A percentile compares a stretch with the other conserved stretches of the same genome.
phyloP scores from a whole-genome alignment of 495 filamentous ascomycete species.

The Neurospora sp. region DNA sequence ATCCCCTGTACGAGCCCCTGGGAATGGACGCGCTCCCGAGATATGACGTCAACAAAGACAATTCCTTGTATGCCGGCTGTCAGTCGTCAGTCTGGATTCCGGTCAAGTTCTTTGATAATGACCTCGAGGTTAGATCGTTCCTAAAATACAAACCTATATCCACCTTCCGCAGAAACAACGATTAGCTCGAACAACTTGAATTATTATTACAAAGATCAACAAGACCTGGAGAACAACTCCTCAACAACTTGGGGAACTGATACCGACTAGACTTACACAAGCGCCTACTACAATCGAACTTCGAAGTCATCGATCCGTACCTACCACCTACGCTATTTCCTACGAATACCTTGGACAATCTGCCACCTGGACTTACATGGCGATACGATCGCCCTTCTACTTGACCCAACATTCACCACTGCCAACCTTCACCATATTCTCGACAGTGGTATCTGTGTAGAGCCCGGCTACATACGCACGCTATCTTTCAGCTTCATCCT shows the following conservation, averaged over 20 bases:
- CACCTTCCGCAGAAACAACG: background rate
- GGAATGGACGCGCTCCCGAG: background rate
- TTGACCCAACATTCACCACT: background rate
- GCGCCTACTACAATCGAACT: background rate
- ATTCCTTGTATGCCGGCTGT: too few relatives aligned
- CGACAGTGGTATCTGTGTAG: background rate
- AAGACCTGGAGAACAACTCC: background rate
- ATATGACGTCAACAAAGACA: background rate
- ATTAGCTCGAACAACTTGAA: background rate
- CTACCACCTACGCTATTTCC: background rate
- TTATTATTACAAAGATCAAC: background rate
- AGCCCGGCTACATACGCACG: background rate
- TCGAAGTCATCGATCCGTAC: background rate
- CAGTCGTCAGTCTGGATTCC: background rate
- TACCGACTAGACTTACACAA: background rate
- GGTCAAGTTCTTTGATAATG: background rate
- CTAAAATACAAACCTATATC: background rate
- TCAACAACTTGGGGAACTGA: background rate
- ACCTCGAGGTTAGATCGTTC: background rate
- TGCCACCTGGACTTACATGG: background rate
- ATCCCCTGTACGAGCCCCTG: background rate
- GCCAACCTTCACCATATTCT: background rate
- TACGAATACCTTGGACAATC: background rate
- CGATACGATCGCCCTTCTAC: background rate
- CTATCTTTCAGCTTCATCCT: background rate